Base-by-base conservation (phyloP, 208 protist genomes). In the Trypanosoma melophagium region DNA sequence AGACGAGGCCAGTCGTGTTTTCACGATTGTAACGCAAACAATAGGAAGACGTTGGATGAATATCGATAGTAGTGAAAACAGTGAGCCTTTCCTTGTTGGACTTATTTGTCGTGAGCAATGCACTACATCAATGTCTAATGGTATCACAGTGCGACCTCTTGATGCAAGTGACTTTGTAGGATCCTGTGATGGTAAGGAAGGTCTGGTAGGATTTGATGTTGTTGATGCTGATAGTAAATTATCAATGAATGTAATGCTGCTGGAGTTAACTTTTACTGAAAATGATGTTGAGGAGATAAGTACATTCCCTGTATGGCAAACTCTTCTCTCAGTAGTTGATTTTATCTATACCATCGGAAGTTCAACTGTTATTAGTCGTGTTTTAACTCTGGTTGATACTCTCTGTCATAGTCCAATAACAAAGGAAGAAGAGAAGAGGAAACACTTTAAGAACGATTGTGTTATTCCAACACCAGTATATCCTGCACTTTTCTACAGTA, bases 341-440 rank as follows among this genome's bases (percentile, higher is more conserved):
- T 67, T 74, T 74, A 61, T 74, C 12, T 68, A 68, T 47, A 55
- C 56, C 41, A 24, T n/a, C n/a, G 69, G 60, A 0, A 7, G 28
- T 21, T 10, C 53, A 54, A 16, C 42, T 4, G 14, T 35, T 66
- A 25, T 74, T 51, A 17, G 12, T 28, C 13, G 24, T 24, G 14
- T 68, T n/a, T 53, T 52, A 0, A 42, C 16, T 35, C 4, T 58
- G 8, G 63, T 74, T 1, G 35, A 61, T 38, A 53, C 49, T 16
- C 31, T 64, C 22, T 61, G 19, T 16, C 21, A 40, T 24, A 17
- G 22, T 22, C 3, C 51, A n/a, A 25, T 25, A 66, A 35, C 22
- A 52, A 40, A 41, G n/a, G 41, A 49, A 19, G 17, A 22, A 28
- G 14, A 40, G 25, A 40, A 60, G 14, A 0, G 42, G 21, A 62